Evolutionary conservation across 768 basidiomycete genomes (phyloP).

Genomic region (Boletales sp.): DNA sequence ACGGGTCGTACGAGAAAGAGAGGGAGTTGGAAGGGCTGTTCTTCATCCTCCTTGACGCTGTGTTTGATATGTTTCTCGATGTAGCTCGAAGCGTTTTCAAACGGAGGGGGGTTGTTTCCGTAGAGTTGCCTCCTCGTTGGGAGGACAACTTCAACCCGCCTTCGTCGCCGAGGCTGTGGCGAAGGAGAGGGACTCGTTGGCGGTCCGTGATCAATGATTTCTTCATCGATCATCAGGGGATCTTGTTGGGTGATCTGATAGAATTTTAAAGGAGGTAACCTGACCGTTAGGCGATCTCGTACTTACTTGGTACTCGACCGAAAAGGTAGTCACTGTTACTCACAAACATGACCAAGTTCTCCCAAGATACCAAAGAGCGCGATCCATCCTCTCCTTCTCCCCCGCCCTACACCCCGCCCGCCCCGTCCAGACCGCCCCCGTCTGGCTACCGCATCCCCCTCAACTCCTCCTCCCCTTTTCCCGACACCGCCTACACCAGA

Average conservation of each 20-base stretch:
- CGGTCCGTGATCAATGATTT: slow-evolving; percentile 1
- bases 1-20: too few relatives aligned
- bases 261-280: too few relatives aligned
- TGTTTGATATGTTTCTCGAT: slow-evolving; percentile 6
- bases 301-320: too few relatives aligned
- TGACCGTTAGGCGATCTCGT: too few relatives aligned
- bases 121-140: slow-evolving; percentile 9
- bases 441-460: slow-evolving; percentile 69
- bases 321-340: too few relatives aligned
- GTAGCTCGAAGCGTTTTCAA: slow-evolving; percentile 6
- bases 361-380: not conserved
- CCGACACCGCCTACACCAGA: slow-evolving; percentile 40
- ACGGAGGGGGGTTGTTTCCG: slow-evolving; percentile 1
- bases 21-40: too few relatives aligned
- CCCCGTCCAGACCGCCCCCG: slow-evolving; percentile 38
- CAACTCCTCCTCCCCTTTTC: slow-evolving; percentile 35
- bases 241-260: too few relatives aligned
- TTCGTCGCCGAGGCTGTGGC: not conserved
- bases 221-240: slow-evolving; percentile 7
- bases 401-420: slow-evolving; percentile 15
- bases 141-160: slow-evolving; percentile 8
- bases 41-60: slow-evolving; percentile 16
- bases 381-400: slow-evolving; percentile 7
- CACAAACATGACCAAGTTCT: too few relatives aligned
- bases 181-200: not conserved